phyloP scores from a whole-genome alignment of 2,329 filamentous ascomycete genomes.

The Rhynchosporium secalis region DNA sequence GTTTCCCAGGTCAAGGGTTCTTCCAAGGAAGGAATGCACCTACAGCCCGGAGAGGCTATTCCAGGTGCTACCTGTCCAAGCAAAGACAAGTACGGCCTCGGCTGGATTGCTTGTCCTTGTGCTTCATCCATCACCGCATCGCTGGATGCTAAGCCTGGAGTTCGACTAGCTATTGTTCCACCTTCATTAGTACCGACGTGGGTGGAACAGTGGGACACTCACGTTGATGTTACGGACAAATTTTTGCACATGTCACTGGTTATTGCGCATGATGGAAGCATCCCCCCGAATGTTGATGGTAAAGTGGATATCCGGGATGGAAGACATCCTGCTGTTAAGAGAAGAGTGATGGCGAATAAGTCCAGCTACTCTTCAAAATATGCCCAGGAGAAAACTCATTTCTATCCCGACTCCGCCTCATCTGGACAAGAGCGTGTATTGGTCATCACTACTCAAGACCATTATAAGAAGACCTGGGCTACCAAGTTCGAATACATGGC shows the following conservation, averaged over 20 bases:
- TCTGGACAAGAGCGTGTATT: constrained; percentile 24
- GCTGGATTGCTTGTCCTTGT: constrained; percentile 32
- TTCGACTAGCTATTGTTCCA: constrained; percentile 29
- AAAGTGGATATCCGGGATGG: constrained; percentile 10
- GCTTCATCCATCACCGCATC: constrained; percentile 16
- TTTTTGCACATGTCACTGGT: constrained; percentile 22
- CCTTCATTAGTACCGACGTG: constrained; percentile 22
- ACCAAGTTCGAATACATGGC: constrained; percentile 22
- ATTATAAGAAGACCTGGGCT: constrained; percentile 17
- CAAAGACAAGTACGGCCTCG: not conserved
- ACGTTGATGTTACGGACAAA: constrained; percentile 20
- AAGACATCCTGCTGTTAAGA: constrained; percentile 6
- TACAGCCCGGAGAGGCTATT: not conserved
- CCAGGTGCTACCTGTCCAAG: constrained; percentile 16
- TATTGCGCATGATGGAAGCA: constrained; percentile 21
- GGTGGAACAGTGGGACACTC: constrained; percentile 25
- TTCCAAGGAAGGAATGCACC: constrained; percentile 13
- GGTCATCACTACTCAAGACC: constrained; percentile 22
- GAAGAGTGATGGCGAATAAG: constrained; percentile 2
- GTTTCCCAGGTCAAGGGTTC: not conserved
- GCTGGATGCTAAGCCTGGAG: constrained; percentile 20
- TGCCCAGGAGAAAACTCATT: not conserved
- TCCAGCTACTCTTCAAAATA: not conserved
- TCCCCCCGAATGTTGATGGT: not conserved
- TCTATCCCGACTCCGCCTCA: not conserved